Conservation (phyloP, 2,329 filamentous ascomycete genomes). For the Chalaropsis thielavioides region DNA sequence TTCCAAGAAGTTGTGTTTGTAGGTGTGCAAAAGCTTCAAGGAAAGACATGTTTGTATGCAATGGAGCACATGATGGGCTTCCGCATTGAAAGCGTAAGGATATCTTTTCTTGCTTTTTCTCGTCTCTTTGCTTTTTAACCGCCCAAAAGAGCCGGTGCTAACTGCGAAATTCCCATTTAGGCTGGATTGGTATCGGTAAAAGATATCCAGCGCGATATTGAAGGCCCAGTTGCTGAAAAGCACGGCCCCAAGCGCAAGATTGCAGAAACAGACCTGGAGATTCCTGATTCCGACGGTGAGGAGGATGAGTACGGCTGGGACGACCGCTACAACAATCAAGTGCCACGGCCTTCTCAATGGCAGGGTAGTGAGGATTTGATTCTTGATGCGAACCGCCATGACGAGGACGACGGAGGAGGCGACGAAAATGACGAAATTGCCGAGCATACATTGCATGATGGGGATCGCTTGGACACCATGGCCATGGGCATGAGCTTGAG, state of each 20-base stretch:
- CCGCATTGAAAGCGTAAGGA: constrained; percentile 32
- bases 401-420: constrained; percentile 20
- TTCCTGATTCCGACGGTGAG: constrained; percentile 46
- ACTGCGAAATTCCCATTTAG: neutral
- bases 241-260: constrained; percentile 47
- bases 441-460: neutral
- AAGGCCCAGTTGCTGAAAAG: neutral
- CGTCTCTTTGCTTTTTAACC: neutral
- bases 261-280: constrained; percentile 28
- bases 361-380: constrained; percentile 52
- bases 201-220: constrained; percentile 17
- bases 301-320: constrained; percentile 63
- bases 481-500: neutral
- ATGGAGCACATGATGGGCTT: constrained; percentile 37
- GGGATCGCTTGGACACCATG: neutral
- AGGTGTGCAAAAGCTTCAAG: constrained; percentile 51
- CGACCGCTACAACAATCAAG: constrained; percentile 47
- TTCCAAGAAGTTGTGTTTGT: constrained; percentile 15
- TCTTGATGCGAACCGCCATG: constrained; percentile 32
- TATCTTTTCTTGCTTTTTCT: neutral
- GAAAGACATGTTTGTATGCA: constrained; percentile 30
- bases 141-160: neutral
- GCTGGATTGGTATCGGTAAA: constrained; percentile 18
- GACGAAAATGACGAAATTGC: constrained; percentile 17
- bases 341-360: constrained; percentile 49